Conservation (phyloP, 2,329 filamentous ascomycete genomes). For the Curvularia sp. region DNA sequence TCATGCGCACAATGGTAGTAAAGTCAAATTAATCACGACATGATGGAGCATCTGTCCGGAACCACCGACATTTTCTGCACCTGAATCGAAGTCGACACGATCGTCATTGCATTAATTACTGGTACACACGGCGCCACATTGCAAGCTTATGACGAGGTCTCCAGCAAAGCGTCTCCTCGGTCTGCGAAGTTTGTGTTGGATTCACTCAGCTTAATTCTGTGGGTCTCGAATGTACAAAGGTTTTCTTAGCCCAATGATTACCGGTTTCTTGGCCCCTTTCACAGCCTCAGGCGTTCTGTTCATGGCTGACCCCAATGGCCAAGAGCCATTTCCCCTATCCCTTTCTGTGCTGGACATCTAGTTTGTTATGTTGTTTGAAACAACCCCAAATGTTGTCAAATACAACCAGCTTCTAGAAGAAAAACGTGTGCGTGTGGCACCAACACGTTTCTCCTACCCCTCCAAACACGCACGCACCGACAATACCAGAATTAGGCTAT, state of each 20-base stretch:
- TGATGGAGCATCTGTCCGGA: neutral
- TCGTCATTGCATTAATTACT: slow-evolving; percentile 17
- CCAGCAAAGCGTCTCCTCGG: neutral
- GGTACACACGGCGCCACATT: neutral
- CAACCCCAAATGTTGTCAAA: neutral
- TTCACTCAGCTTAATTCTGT: neutral
- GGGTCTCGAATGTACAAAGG: neutral
- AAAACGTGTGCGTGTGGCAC: neutral
- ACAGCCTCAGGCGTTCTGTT: neutral
- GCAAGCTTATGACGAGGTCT: neutral
- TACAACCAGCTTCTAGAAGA: neutral
- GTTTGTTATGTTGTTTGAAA: neutral
- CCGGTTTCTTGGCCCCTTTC: neutral
- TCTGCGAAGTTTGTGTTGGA: neutral
- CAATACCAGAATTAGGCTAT: slow-evolving; percentile 5
- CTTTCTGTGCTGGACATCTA: neutral
- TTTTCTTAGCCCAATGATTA: neutral
- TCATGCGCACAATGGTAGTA: neutral
- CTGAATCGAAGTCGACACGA: slow-evolving; percentile 9
- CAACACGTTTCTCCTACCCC: neutral
- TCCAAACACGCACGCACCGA: neutral
- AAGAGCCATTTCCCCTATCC: no score
- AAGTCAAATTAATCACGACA: neutral
- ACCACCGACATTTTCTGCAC: neutral
- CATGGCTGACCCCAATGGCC: no score